A percentile compares a stretch with the other conserved stretches of the same genome.
phyloP scores from a whole-genome alignment of 176 grass and related monocot species.

The Otatea glauca region DNA sequence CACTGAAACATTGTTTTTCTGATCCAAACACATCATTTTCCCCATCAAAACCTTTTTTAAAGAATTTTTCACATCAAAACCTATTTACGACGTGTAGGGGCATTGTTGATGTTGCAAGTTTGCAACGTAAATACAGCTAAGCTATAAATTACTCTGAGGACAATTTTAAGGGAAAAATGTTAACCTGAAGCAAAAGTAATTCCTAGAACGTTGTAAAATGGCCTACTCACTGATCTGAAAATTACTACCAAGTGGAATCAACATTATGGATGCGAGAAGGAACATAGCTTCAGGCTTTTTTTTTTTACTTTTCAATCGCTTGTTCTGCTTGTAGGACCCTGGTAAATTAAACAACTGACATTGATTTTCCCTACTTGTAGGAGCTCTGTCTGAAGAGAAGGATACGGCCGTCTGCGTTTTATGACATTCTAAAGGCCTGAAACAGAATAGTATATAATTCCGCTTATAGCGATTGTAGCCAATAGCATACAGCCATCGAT shows the following conservation, averaged over 20 bases:
- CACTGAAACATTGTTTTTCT: too few species aligned
- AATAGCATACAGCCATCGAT: background rate
- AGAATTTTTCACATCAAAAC: background rate
- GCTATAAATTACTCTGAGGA: background rate
- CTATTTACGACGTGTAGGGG: background rate
- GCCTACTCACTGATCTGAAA: background rate
- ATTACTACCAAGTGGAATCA: background rate
- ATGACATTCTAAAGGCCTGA: constrained; percentile 63
- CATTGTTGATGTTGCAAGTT: background rate
- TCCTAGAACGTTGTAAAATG: background rate
- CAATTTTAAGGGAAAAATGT: background rate
- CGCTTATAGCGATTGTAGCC: background rate
- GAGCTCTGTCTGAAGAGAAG: constrained; percentile 67
- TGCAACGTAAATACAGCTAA: background rate
- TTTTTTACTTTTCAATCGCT: background rate
- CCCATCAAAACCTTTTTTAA: background rate
- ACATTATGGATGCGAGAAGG: background rate
- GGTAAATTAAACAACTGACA: constrained; percentile 20
- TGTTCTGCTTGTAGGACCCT: background rate
- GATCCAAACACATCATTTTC: background rate
- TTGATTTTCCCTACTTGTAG: constrained; percentile 47
- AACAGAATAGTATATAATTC: background rate
- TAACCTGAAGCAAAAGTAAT: background rate
- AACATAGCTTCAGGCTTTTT: background rate
- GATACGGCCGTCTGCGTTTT: constrained; percentile 57